phyloP scores from a whole-genome alignment of 352 stramenopile species.

The Aphanomyces invadans region DNA sequence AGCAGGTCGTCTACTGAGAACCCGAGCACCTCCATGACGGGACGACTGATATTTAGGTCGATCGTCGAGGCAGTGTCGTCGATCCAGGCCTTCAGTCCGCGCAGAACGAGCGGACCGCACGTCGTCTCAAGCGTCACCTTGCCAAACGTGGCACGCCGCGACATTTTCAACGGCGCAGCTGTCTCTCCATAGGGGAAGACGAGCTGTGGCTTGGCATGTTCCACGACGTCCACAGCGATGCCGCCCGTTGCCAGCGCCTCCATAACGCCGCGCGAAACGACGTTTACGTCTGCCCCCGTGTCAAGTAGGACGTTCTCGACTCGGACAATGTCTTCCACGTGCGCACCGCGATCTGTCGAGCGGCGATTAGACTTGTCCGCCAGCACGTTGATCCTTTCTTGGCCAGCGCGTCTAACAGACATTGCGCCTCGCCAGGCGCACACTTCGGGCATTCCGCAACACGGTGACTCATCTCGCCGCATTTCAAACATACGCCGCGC shows the following conservation, averaged over 20 bases:
- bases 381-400: constrained; percentile 7
- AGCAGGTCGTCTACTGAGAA: constrained; percentile 15
- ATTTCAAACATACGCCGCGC: constrained; percentile 13
- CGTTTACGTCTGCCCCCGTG: constrained; percentile 10
- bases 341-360: not conserved
- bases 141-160: not conserved
- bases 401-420: not conserved
- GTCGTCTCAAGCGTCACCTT: constrained; percentile 8
- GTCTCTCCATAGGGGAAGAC: constrained; percentile 13
- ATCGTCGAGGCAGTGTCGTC: constrained; percentile 9
- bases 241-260: not conserved
- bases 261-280: constrained; percentile 10
- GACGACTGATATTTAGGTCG: constrained; percentile 14
- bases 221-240: not conserved
- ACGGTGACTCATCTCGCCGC: constrained; percentile 11
- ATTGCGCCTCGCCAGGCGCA: constrained; percentile 6
- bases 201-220: not conserved
- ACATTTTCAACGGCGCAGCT: not conserved
- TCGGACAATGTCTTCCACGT: not conserved
- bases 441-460: constrained; percentile 7
- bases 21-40: constrained; percentile 18
- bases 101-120: constrained; percentile 9
- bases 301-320: constrained; percentile 13
- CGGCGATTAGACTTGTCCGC: not conserved
- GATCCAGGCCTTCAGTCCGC: constrained; percentile 12